Percentiles rank a stretch among this genome's conserved stretches.
These are phyloP conservation scores for Stromatinia cepivora DNA, from an alignment of 2,329 filamentous ascomycete genomes.

Conservation along the genomic window DNA sequence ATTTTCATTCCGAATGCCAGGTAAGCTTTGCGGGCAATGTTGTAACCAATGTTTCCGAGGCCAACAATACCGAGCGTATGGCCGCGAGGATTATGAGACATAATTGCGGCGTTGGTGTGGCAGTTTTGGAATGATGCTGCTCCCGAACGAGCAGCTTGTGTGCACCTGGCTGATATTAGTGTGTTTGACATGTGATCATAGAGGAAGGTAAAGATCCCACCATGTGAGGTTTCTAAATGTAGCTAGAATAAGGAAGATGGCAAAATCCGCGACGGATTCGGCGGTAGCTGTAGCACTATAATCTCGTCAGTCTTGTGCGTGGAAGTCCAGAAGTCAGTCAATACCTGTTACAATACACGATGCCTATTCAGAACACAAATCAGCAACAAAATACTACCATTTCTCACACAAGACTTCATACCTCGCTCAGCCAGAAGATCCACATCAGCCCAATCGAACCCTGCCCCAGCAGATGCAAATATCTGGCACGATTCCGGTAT, in stretches of 20 bases:
- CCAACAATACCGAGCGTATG: constrained; percentile 67
- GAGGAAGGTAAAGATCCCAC: constrained; percentile 40
- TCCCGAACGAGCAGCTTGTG: constrained; percentile 34
- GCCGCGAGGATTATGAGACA: constrained; percentile 63
- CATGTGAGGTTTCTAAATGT: constrained; percentile 69
- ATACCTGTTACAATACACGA: constrained; percentile 68
- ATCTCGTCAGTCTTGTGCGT: neutral
- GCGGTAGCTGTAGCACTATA: constrained; percentile 62
- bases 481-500: constrained; percentile 55
- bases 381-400: neutral
- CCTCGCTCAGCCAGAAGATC: constrained; percentile 59
- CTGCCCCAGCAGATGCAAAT: constrained; percentile 60
- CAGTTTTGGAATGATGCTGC: constrained; percentile 53
- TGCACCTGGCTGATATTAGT: constrained; percentile 30
- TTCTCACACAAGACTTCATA: constrained; percentile 23
- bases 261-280: constrained; percentile 72
- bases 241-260: constrained; percentile 66
- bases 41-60: constrained; percentile 64
- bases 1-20: constrained; percentile 67
- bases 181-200: neutral
- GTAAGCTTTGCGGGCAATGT: constrained; percentile 59
- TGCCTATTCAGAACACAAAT: constrained; percentile 41
- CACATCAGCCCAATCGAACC: constrained; percentile 64
- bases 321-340: neutral
- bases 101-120: constrained; percentile 58